Evolutionary conservation across 805 yeast species (phyloP).

Genomic region (Barnettozyma sp.): DNA sequence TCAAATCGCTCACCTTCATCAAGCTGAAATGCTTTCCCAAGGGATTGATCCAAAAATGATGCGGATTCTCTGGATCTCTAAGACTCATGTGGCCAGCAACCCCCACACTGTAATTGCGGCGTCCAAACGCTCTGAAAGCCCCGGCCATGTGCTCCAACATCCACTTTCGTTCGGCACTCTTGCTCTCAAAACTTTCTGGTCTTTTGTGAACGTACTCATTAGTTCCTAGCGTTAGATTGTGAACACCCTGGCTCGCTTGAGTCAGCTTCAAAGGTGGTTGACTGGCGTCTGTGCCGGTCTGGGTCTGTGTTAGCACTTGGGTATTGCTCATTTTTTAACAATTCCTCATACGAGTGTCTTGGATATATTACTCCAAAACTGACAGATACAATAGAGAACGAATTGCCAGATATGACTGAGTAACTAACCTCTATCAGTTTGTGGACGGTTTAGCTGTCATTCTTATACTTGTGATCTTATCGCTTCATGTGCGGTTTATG

Average conservation of each 20-base stretch:
- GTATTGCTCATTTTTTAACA: background rate
- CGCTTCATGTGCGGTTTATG: too few species aligned
- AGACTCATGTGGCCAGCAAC: conserved; percentile 82
- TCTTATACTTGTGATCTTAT: too few species aligned
- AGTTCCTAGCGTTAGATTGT: conserved; percentile 51
- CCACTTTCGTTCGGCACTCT: conserved; percentile 45
- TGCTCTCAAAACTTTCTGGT: conserved; percentile 43
- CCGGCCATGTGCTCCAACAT: conserved; percentile 73
- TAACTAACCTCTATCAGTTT: too few species aligned
- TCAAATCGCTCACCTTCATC: conserved; percentile 55
- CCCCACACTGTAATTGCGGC: conserved; percentile 72
- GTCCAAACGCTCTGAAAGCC: conserved; percentile 76
- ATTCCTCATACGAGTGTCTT: too few species aligned
- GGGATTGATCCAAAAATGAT: conserved; percentile 87
- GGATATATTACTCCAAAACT: too few species aligned
- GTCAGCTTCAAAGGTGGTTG: background rate
- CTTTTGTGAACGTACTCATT: conserved; percentile 39
- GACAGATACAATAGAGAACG: too few species aligned
- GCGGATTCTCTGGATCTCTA: conserved; percentile 75
- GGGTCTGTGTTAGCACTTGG: background rate
- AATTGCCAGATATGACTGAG: too few species aligned
- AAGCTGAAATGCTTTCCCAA: conserved; percentile 68
- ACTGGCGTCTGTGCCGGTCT: conserved; percentile 1
- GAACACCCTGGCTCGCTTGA: conserved; percentile 41
- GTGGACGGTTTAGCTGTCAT: too few species aligned